phyloP scores from a whole-genome alignment of 2,329 filamentous ascomycete species.

The Kalmusia sp. region DNA sequence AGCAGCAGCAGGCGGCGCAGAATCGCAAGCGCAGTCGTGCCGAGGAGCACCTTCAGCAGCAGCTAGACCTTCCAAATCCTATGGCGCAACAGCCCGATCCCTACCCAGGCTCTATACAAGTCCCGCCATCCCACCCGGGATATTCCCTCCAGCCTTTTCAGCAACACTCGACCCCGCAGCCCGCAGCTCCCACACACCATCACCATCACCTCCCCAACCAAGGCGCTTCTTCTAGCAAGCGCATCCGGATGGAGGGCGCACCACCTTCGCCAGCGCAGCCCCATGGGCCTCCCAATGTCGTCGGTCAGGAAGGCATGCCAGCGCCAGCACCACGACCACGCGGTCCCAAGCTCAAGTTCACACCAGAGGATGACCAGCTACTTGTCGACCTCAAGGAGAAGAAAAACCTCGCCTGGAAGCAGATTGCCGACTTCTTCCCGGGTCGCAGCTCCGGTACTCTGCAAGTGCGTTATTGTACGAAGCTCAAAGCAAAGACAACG shows the following conservation, averaged over 20 bases:
- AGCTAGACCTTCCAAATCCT: slow-evolving; percentile 47
- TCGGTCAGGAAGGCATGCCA: slow-evolving; percentile 88
- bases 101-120: slow-evolving; percentile 46
- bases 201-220: slow-evolving; percentile 84
- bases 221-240: slow-evolving; percentile 62
- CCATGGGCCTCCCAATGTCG: slow-evolving; percentile 79
- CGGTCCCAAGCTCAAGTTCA: slow-evolving; percentile 93
- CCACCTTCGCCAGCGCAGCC: slow-evolving; percentile 44
- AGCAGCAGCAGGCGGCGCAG: slow-evolving; percentile 33
- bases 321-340: slow-evolving; percentile 79
- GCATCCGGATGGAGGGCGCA: slow-evolving; percentile 61
- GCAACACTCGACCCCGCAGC: slow-evolving; percentile 32
- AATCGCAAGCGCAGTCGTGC: slow-evolving; percentile 54
- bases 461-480: slow-evolving; percentile 94
- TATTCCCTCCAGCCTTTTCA: slow-evolving; percentile 46
- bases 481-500: slow-evolving; percentile 91
- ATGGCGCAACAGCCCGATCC: slow-evolving; percentile 48
- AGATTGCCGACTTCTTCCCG: slow-evolving; percentile 96
- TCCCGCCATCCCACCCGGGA: slow-evolving; percentile 45
- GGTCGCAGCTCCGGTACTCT: slow-evolving; percentile 88
- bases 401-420: slow-evolving; percentile 94
- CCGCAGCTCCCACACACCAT: slow-evolving; percentile 55
- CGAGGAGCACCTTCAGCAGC: slow-evolving; percentile 48
- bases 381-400: slow-evolving; percentile 92
- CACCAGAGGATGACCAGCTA: slow-evolving; percentile 86